Percentiles rank a stretch among this genome's conserved stretches.
Conservation (phyloP, 2,329 filamentous ascomycete genomes). For the Fonsecaea nubica region DNA sequence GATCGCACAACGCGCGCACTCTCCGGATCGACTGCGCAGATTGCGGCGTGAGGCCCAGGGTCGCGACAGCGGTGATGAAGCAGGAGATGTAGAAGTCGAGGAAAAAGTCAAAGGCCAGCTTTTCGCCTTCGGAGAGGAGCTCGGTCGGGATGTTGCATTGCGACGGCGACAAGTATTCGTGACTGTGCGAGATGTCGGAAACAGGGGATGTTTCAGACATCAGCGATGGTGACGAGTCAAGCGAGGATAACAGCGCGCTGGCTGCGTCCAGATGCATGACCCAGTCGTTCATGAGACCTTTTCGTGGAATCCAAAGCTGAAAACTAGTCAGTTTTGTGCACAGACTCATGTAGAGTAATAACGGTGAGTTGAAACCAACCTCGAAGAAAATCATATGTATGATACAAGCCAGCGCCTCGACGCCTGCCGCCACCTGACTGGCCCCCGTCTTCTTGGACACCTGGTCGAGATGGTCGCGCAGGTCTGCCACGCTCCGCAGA, state of each 20-base stretch:
- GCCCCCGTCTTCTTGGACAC: constrained; percentile 14
- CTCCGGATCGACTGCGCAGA: not conserved
- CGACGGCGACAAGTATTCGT: not conserved
- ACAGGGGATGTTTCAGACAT: not conserved
- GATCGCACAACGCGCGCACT: not conserved
- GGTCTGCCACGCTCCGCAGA: constrained; percentile 17
- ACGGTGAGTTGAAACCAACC: constrained; percentile 2
- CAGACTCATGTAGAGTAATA: not conserved
- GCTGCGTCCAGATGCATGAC: constrained; percentile 20
- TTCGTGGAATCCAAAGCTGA: constrained; percentile 15
- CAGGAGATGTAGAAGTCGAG: not conserved
- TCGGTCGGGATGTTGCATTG: not conserved
- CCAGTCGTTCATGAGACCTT: constrained; percentile 14
- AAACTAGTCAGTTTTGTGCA: not conserved
- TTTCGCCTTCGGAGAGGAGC: not conserved
- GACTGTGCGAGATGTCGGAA: not conserved
- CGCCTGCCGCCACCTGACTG: constrained; percentile 17
- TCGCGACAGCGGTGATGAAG: not conserved
- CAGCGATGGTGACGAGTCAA: constrained; percentile 1
- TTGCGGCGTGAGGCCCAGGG: not conserved
- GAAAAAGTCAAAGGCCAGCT: not conserved
- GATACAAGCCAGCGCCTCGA: constrained; percentile 20
- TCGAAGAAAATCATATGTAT: constrained; percentile 19
- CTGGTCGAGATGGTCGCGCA: constrained; percentile 15
- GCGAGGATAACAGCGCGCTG: constrained; percentile 17